Evolutionary conservation across 306 rosid genomes (phyloP), one percentile per base, ranked within the genome.

Genomic region (Gastrolobium villosum): DNA sequence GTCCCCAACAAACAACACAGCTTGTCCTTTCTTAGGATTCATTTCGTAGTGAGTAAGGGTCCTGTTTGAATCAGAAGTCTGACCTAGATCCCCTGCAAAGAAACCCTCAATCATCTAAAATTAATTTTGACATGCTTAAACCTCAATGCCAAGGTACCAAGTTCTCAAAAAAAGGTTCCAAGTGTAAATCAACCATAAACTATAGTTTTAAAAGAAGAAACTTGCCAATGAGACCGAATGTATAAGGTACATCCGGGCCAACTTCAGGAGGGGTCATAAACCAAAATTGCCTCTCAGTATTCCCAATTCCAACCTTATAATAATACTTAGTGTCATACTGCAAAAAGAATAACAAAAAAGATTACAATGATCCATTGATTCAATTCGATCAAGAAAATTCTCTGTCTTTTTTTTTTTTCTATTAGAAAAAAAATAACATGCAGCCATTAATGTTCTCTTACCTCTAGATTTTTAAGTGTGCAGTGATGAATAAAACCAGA

Each of bases 401-500:
- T 10, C 30, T 46, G 1, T 20, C 26, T 20, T 1, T 68, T n/a
- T 6, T 14, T n/a, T 20, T 45, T 28, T 34, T 41, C 1, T 15
- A 30, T 2, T 13, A 35, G 57, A 44, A 49, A 31, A 65, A 39
- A 8, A 55, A 35, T 20, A 41, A 2, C 14, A 71, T 59, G 45
- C n/a, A 13, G 9, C 30, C 63, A 35, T 28, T 20, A 20, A 70
- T 68, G 65, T 13, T 55, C 10, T 48, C 34, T 78, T 6, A 87
- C 95, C 97, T 92, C 84, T 74, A 92, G 84, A 72, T 84, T 50
- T 2, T 11, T 10, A 11, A 88, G 60, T 26, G 87, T 90, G 78
- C 89, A 84, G 49, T 93, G 97, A 70, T 90, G 97, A 80, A 93
- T 89, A 82, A 76, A 90, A 37, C 89, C 92, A 80, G 97, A 90